phyloP scores from a whole-genome alignment of 371 early-diverging fungal genomes.

The Apophysomyces trapeziformis region DNA sequence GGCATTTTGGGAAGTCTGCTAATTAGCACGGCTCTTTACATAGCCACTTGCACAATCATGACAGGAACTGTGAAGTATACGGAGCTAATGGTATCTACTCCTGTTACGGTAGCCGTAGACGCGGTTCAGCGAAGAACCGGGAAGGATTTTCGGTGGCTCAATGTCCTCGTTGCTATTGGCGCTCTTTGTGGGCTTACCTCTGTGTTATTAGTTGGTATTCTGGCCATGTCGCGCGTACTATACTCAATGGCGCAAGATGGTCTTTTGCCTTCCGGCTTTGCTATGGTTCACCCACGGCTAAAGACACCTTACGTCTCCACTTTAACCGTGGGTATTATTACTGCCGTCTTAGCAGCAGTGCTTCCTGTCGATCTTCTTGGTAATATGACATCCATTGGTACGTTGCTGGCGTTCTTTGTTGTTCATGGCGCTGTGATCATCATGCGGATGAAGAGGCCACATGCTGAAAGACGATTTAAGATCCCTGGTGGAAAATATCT shows the following conservation, averaged over 20 bases:
- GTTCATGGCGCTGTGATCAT: slow-evolving; percentile 80
- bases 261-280: slow-evolving; percentile 72
- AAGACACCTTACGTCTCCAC: slow-evolving; percentile 81
- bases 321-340: slow-evolving; percentile 66
- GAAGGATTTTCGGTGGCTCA: slow-evolving; percentile 66
- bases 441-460: slow-evolving; percentile 76
- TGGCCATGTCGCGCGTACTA: slow-evolving; percentile 90
- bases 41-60: slow-evolving; percentile 72
- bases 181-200: slow-evolving; percentile 82
- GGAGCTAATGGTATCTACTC: slow-evolving; percentile 54
- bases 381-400: slow-evolving; percentile 87
- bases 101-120: slow-evolving; percentile 72
- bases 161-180: slow-evolving; percentile 72
- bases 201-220: slow-evolving; percentile 73
- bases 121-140: slow-evolving; percentile 40
- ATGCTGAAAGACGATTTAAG: slow-evolving; percentile 75
- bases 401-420: slow-evolving; percentile 84
- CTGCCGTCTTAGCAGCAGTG: slow-evolving; percentile 73
- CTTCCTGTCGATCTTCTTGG: slow-evolving; percentile 84
- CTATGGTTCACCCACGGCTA: slow-evolving; percentile 65
- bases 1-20: slow-evolving; percentile 81
- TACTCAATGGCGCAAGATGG: slow-evolving; percentile 89
- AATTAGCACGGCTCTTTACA: slow-evolving; percentile 81
- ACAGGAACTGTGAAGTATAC: slow-evolving; percentile 75
- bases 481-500: slow-evolving; percentile 71